These are phyloP conservation scores for Yarrowia divulgata DNA, from an alignment of 805 yeast genomes.

Conservation along the genomic window DNA sequence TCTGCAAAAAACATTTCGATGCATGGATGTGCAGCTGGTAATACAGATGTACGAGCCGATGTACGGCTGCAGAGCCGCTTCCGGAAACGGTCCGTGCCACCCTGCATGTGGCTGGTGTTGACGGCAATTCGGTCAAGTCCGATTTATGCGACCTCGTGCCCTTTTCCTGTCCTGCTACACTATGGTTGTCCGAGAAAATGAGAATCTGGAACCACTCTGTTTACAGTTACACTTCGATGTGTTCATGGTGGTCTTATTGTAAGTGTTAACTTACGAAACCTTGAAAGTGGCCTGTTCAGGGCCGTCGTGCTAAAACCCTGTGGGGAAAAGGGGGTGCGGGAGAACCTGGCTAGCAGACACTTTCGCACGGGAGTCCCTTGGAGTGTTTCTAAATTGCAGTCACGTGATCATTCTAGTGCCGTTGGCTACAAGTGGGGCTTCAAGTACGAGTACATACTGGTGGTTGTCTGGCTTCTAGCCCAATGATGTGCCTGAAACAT, in stretches of 20 bases:
- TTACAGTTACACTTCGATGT: background rate
- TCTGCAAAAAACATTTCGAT: conserved; percentile 16
- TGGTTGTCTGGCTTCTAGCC: too few relatives aligned
- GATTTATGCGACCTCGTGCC: background rate
- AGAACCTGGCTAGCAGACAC: too few relatives aligned
- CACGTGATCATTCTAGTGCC: too few relatives aligned
- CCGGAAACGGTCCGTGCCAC: conserved; percentile 12
- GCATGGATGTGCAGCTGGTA: background rate
- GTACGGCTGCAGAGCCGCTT: background rate
- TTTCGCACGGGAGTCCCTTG: too few relatives aligned
- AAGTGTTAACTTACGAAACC: too few relatives aligned
- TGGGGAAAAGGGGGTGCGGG: background rate
- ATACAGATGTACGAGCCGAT: background rate
- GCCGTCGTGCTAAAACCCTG: too few relatives aligned
- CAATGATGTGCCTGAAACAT: too few relatives aligned
- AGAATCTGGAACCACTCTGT: background rate
- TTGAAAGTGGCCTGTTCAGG: conserved; percentile 24
- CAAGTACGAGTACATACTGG: too few relatives aligned
- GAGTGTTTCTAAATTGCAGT: too few relatives aligned
- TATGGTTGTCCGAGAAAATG: conserved; percentile 6
- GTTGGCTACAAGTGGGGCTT: too few relatives aligned
- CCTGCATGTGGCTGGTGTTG: conserved; percentile 9
- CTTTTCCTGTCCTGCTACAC: too few relatives aligned
- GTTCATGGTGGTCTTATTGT: conserved; percentile 1
- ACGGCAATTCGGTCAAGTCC: background rate